These are phyloP conservation scores for Plenodomus lindquistii DNA, from an alignment of 2,329 filamentous ascomycete genomes.

Conservation along the genomic window DNA sequence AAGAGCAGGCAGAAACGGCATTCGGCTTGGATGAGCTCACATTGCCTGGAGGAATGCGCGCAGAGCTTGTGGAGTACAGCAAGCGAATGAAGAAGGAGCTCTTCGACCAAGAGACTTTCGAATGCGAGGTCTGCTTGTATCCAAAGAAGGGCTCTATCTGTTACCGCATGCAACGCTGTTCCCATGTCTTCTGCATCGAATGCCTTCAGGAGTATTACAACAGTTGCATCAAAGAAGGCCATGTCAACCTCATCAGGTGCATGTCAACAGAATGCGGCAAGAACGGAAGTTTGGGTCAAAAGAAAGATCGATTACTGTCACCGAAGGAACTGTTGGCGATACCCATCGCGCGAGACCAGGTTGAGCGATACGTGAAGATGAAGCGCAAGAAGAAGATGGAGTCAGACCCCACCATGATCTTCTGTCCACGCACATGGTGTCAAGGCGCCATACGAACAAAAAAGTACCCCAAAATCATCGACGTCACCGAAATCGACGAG, in stretches of 20 bases:
- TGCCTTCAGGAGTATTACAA: slow-evolving; percentile 92
- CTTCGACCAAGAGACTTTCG: slow-evolving; percentile 83
- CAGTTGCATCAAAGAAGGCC: slow-evolving; percentile 82
- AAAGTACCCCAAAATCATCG: slow-evolving; percentile 52
- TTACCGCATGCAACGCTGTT: slow-evolving; percentile 80
- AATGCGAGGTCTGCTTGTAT: slow-evolving; percentile 87
- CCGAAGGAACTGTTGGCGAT: slow-evolving; percentile 75
- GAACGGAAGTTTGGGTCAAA: slow-evolving; percentile 17
- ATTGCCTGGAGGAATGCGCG: slow-evolving; percentile 59
- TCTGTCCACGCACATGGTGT: slow-evolving; percentile 91
- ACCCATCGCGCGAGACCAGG: slow-evolving; percentile 62
- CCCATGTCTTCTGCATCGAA: slow-evolving; percentile 86
- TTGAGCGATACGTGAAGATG: slow-evolving; percentile 83
- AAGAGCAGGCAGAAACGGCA: slow-evolving; percentile 59
- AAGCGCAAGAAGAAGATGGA: slow-evolving; percentile 94
- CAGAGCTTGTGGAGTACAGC: slow-evolving; percentile 77
- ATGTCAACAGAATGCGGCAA: slow-evolving; percentile 74
- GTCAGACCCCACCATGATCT: slow-evolving; percentile 87
- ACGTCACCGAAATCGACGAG: slow-evolving; percentile 46
- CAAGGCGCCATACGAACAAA: slow-evolving; percentile 75
- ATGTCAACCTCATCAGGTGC: slow-evolving; percentile 78
- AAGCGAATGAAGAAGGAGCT: slow-evolving; percentile 71
- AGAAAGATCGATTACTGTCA: slow-evolving; percentile 68
- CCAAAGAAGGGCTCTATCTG: slow-evolving; percentile 86
- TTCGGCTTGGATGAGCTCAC: slow-evolving; percentile 57